A percentile compares a stretch with the other conserved stretches of the same genome.
Conservation (phyloP, 345 rosid species). For the Eutrema japonicum region DNA sequence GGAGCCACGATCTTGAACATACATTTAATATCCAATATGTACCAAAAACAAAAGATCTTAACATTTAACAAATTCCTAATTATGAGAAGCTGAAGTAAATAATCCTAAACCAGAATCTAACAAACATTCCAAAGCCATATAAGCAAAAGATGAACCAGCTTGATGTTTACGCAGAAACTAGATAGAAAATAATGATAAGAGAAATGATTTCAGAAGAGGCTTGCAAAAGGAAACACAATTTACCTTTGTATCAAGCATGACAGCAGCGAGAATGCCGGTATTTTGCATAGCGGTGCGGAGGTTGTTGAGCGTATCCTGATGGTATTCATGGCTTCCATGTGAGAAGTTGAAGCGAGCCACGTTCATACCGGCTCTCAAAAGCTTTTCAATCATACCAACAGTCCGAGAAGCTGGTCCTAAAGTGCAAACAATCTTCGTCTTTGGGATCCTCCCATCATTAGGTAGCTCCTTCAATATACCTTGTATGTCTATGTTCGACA, state of each 20-base stretch:
- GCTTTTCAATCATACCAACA: constrained; percentile 85
- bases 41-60: not conserved
- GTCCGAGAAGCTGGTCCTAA: constrained; percentile 92
- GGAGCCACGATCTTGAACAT: not conserved
- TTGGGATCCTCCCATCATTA: constrained; percentile 68
- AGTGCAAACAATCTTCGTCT: constrained; percentile 90
- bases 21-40: not conserved
- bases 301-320: constrained; percentile 80
- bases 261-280: constrained; percentile 69
- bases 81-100: no score
- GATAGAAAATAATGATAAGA: not conserved
- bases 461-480: constrained; percentile 73
- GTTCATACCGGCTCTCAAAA: constrained; percentile 92
- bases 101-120: no score
- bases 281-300: constrained; percentile 74
- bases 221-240: constrained; percentile 1
- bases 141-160: not conserved
- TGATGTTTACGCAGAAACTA: not conserved
- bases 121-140: not conserved
- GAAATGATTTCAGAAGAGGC: not conserved
- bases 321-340: constrained; percentile 94
- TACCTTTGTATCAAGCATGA: constrained; percentile 88
- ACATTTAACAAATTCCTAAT: not conserved
- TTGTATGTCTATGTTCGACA: constrained; percentile 89
- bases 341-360: constrained; percentile 99